Conservation (phyloP, 2,329 filamentous ascomycete species). For the Penicillium sp. region DNA sequence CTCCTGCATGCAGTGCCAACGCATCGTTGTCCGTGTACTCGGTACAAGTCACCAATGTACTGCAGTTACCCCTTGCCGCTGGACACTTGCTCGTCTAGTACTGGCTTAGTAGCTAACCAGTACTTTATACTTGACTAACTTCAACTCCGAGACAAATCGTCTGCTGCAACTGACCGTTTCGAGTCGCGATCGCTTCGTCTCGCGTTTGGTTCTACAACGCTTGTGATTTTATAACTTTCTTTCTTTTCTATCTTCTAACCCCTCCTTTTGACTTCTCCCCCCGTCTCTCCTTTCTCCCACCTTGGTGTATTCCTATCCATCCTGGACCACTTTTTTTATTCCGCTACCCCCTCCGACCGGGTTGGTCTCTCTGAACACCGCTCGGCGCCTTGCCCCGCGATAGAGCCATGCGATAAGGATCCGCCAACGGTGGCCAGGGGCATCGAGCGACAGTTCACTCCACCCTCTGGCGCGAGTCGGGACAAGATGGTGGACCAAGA, state of each 20-base stretch:
- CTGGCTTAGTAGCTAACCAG: not conserved
- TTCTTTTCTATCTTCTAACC: not conserved
- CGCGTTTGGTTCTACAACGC: not conserved
- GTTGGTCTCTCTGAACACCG: constrained; percentile 20
- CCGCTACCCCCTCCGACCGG: constrained; percentile 10
- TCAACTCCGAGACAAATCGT: constrained; percentile 11
- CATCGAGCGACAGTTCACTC: constrained; percentile 37
- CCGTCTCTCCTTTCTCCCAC: not conserved
- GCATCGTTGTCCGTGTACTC: constrained; percentile 25
- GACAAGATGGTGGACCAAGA: constrained; percentile 44
- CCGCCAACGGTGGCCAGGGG: constrained; percentile 30
- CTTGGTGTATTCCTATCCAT: constrained; percentile 7
- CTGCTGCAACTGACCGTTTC: constrained; percentile 33
- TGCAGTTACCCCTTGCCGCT: not conserved
- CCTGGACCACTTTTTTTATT: constrained; percentile 15
- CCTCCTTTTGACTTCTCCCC: not conserved
- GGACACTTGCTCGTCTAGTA: not conserved
- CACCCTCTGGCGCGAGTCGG: constrained; percentile 33
- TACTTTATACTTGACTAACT: constrained; percentile 1
- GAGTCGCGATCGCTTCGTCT: constrained; percentile 21
- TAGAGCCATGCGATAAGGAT: constrained; percentile 44
- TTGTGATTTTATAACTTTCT: not conserved
- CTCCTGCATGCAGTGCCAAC: constrained; percentile 36
- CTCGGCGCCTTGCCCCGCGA: constrained; percentile 21
- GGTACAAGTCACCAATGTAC: constrained; percentile 17